These are phyloP conservation scores for Bipolaris bicolor DNA, from an alignment of 2,329 filamentous ascomycete genomes.

Conservation along the genomic window DNA sequence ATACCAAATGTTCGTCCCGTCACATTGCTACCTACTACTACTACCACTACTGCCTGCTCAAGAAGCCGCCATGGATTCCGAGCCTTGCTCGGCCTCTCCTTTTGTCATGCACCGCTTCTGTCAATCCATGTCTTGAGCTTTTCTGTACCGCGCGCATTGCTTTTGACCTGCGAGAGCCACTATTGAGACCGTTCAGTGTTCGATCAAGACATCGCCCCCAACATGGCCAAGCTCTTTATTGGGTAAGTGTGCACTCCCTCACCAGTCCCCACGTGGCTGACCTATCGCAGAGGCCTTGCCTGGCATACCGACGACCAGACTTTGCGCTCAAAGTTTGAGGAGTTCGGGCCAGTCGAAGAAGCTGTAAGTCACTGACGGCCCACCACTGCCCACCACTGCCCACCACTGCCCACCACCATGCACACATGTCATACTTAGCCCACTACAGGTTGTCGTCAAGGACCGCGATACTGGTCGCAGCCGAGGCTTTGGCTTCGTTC, in stretches of 20 bases:
- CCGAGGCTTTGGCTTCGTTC: conserved; percentile 96
- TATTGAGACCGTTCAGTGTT: conserved; percentile 51
- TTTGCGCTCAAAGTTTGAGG: conserved; percentile 87
- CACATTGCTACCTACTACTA: conserved; percentile 42
- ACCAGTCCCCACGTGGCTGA: conserved; percentile 12
- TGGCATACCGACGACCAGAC: conserved; percentile 96
- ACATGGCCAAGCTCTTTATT: conserved; percentile 94
- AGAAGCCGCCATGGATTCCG: conserved; percentile 40
- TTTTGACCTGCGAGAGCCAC: conserved; percentile 39
- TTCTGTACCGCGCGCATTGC: conserved; percentile 37
- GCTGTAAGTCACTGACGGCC: conserved; percentile 71
- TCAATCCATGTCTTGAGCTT: conserved; percentile 31
- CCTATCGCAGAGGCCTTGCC: conserved; percentile 78
- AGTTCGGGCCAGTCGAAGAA: conserved; percentile 90
- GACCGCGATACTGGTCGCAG: conserved; percentile 96
- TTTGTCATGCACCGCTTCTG: conserved; percentile 24
- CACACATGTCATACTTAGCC: conserved; percentile 24
- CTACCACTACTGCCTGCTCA: conserved; percentile 28
- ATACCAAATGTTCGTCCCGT: conserved; percentile 51
- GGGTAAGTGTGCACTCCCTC: conserved; percentile 65
- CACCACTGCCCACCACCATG: conserved; percentile 1
- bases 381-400: conserved; percentile 1
- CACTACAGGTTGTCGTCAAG: conserved; percentile 86
- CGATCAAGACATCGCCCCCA: conserved; percentile 40
- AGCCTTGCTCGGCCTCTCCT: conserved; percentile 27